Conservation (phyloP, 2,329 filamentous ascomycete genomes). For the Arachnopeziza araneosa region DNA sequence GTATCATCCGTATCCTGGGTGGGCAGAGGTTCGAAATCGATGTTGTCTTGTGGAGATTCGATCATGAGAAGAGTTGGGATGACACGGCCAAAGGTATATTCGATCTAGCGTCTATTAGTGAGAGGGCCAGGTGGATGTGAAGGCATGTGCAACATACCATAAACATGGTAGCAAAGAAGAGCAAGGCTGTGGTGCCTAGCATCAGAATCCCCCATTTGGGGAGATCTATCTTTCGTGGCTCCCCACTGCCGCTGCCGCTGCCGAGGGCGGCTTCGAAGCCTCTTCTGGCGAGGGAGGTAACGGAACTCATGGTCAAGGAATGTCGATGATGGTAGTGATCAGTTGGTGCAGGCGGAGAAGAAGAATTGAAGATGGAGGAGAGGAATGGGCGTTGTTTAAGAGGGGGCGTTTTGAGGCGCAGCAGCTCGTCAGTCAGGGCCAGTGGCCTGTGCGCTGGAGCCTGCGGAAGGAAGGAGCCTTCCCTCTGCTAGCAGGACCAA, state of each 20-base stretch:
- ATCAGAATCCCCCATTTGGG: slow-evolving; percentile 21
- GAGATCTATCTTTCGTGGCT: slow-evolving; percentile 5
- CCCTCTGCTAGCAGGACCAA: no score
- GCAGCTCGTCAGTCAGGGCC: no score
- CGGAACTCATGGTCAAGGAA: neutral
- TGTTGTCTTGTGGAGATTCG: slow-evolving; percentile 47
- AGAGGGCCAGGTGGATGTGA: neutral
- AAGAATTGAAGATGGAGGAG: neutral
- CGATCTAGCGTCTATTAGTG: slow-evolving; percentile 31
- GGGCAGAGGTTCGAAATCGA: slow-evolving; percentile 40
- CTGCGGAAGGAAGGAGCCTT: no score
- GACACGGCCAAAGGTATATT: slow-evolving; percentile 55
- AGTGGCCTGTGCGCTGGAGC: no score
- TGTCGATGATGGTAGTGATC: neutral
- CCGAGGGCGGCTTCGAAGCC: neutral
- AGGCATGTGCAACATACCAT: slow-evolving; percentile 12
- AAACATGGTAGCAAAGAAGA: slow-evolving; percentile 10
- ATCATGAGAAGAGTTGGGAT: slow-evolving; percentile 58
- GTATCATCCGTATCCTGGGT: slow-evolving; percentile 30
- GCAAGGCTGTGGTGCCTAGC: slow-evolving; percentile 9
- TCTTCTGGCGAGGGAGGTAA: neutral
- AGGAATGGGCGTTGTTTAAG: neutral
- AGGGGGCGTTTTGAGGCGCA: neutral
- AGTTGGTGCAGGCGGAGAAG: neutral
- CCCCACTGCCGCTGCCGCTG: no score